Conservation (phyloP, 805 yeast species). For the Myxozyma kluyveri region DNA sequence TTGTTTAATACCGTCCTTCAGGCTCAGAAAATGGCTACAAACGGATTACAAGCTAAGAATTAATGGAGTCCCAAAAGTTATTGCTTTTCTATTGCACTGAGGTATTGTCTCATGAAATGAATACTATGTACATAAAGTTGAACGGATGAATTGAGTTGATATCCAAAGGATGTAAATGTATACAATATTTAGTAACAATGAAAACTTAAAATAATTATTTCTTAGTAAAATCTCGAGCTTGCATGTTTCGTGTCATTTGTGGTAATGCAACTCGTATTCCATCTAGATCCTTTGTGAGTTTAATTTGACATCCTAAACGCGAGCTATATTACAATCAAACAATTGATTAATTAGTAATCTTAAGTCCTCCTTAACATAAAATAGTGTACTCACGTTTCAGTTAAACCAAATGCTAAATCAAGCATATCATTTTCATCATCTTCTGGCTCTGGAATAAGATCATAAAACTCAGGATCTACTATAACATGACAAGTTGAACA, state of each 20-base stretch:
- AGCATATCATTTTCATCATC: conserved; percentile 99
- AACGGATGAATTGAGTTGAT: too few species aligned
- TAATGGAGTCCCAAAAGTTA: not conserved
- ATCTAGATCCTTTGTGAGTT: conserved; percentile 84
- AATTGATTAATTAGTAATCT: not conserved
- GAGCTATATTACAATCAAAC: conserved; percentile 41
- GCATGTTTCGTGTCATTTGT: conserved; percentile 93
- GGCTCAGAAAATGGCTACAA: conserved; percentile 50
- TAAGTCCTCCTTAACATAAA: not conserved
- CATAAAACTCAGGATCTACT: conserved; percentile 92
- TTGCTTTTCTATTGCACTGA: not conserved
- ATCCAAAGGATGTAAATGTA: too few species aligned
- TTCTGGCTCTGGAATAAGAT: conserved; percentile 86
- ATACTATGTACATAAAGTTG: not conserved
- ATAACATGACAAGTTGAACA: conserved; percentile 97
- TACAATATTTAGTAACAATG: too few species aligned
- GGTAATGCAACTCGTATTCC: conserved; percentile 95
- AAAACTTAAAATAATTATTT: conserved; percentile 16
- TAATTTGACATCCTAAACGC: conserved; percentile 90
- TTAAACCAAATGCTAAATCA: conserved; percentile 93
- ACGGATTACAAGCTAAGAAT: conserved; percentile 7
- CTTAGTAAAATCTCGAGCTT: conserved; percentile 64
- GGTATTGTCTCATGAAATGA: not conserved
- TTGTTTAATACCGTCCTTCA: conserved; percentile 79
- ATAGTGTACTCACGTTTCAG: conserved; percentile 61